Evolutionary conservation across 257 asterid genomes (phyloP).

Genomic region (Lavandula angustifolia): DNA sequence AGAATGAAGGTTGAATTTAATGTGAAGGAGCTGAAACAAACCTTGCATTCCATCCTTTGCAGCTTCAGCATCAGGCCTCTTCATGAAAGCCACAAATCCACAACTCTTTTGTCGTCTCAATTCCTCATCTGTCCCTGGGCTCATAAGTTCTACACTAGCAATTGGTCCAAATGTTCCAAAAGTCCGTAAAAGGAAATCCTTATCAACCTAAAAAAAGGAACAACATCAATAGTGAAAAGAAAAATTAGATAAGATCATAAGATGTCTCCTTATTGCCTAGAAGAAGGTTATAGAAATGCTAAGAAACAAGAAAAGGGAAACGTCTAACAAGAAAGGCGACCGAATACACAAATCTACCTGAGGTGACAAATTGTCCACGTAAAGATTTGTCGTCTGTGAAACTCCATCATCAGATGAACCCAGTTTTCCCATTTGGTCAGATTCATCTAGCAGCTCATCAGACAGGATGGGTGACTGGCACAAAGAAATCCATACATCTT

Average conservation of each 20-base stretch:
- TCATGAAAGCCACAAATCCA: constrained; percentile 97
- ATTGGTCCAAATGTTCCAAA: constrained; percentile 98
- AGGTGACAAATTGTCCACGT: constrained; percentile 90
- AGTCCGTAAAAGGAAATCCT: constrained; percentile 86
- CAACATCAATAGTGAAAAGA: constrained; percentile 10
- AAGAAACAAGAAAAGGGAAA: constrained; percentile 2
- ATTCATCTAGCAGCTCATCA: constrained; percentile 93
- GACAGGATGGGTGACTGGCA: constrained; percentile 78
- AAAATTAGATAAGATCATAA: not conserved
- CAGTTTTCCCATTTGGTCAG: constrained; percentile 75
- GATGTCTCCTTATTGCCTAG: not conserved
- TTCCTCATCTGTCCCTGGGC: constrained; percentile 99
- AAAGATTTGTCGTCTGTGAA: constrained; percentile 89
- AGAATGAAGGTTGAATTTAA: not conserved
- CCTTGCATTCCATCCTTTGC: constrained; percentile 99
- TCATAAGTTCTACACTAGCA: constrained; percentile 96
- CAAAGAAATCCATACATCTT: constrained; percentile 27
- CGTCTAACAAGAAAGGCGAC: constrained; percentile 16
- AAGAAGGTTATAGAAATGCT: constrained; percentile 11
- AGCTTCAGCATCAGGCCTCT: constrained; percentile 88
- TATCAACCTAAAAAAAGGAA: constrained; percentile 67
- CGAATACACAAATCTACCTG: constrained; percentile 51
- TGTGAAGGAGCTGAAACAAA: constrained; percentile 27
- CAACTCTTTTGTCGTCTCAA: constrained; percentile 79
- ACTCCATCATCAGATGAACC: constrained; percentile 99